Evolutionary conservation across 805 yeast genomes (phyloP).

Genomic region (Lipomyces chichibuensis): DNA sequence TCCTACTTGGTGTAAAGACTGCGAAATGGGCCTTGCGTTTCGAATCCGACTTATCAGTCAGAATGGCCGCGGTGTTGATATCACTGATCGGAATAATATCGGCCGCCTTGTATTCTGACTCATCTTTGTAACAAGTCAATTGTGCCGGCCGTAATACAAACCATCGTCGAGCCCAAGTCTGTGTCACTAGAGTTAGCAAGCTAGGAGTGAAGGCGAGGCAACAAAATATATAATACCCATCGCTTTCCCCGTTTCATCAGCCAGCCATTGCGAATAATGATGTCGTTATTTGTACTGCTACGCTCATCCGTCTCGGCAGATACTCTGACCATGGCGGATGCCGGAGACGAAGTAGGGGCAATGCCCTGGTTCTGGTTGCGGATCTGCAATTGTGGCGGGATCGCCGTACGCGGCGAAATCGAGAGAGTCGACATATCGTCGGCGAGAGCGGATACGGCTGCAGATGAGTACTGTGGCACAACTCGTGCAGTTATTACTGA

Average conservation of each 20-base stretch:
- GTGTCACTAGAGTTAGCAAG: conserved; percentile 4
- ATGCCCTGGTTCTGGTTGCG: conserved; percentile 8
- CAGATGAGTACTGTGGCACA: conserved; percentile 30
- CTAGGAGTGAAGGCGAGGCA: neutral
- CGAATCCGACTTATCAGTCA: conserved; percentile 32
- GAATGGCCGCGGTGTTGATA: conserved; percentile 43
- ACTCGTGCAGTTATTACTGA: conserved; percentile 7
- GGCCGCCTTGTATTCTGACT: conserved; percentile 43
- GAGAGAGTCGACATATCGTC: conserved; percentile 19
- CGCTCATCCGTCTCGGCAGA: conserved; percentile 23
- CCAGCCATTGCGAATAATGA: conserved; percentile 41
- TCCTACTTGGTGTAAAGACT: conserved; percentile 42
- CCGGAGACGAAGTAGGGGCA: neutral
- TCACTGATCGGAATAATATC: conserved; percentile 41
- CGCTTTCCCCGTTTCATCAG: conserved; percentile 39
- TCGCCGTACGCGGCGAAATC: conserved; percentile 27
- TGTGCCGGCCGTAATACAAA: conserved; percentile 44
- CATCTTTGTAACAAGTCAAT: conserved; percentile 45
- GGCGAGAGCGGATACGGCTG: conserved; percentile 29
- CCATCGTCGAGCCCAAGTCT: conserved; percentile 45
- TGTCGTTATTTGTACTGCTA: conserved; percentile 14
- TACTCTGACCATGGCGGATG: conserved; percentile 3
- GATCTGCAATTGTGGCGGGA: conserved; percentile 13
- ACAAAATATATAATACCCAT: conserved; percentile 17
- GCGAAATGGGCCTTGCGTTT: conserved; percentile 39